Percentiles rank a stretch among this genome's conserved stretches.
Conservation (phyloP, 2,329 filamentous ascomycete species). For the Colletotrichum limetticola region DNA sequence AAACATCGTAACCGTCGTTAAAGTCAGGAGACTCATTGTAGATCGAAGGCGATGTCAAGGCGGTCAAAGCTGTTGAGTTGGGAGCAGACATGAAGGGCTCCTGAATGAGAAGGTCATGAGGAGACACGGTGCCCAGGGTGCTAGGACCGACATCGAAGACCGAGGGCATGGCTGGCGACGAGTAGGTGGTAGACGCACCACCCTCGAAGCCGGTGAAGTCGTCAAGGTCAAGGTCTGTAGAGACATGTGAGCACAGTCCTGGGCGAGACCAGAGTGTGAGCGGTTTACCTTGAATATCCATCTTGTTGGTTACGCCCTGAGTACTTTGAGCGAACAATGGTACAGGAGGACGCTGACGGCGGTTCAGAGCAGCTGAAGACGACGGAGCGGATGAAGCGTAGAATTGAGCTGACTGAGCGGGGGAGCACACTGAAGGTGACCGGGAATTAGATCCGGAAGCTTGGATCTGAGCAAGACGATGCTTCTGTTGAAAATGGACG, state of each 20-base stretch:
- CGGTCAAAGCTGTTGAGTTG: conserved; percentile 83
- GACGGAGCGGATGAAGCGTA: conserved; percentile 75
- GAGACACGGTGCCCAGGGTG: conserved; percentile 80
- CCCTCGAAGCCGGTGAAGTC: conserved; percentile 68
- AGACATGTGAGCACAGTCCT: neutral
- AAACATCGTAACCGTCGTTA: conserved; percentile 77
- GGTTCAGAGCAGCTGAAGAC: conserved; percentile 67
- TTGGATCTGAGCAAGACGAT: conserved; percentile 69
- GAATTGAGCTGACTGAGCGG: conserved; percentile 61
- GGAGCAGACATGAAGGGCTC: conserved; percentile 80
- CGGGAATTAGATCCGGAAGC: conserved; percentile 66
- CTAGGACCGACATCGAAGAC: conserved; percentile 65
- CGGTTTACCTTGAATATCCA: conserved; percentile 66
- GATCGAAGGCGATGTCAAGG: conserved; percentile 85
- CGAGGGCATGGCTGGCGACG: conserved; percentile 62
- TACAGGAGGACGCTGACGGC: conserved; percentile 71
- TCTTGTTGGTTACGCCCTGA: conserved; percentile 59
- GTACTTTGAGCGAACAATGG: conserved; percentile 75
- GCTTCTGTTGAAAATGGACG: conserved; percentile 57
- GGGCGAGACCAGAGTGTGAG: conserved; percentile 33
- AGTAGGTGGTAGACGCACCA: conserved; percentile 60
- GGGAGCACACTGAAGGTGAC: conserved; percentile 62
- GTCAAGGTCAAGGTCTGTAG: conserved; percentile 58
- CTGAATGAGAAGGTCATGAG: conserved; percentile 80
- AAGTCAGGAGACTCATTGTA: conserved; percentile 82